Base-by-base conservation (phyloP, 176 grass and related monocot species). In the Carex pumila region DNA sequence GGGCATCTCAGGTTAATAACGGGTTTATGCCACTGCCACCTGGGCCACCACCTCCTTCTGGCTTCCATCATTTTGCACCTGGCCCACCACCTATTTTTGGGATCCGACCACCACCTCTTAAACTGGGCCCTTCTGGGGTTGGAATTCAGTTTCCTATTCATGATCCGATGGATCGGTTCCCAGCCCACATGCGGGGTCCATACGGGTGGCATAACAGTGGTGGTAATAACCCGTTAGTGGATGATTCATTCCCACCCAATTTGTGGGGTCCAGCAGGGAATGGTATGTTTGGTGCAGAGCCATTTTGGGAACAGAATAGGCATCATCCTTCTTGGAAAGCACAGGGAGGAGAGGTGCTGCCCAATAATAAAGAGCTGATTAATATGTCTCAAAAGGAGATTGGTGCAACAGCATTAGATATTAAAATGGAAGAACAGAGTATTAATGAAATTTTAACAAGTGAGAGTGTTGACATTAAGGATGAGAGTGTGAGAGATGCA, bases 101-200 rank as follows among this genome's bases (percentile, higher is more conserved):
- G 52, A 80, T 96, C 32, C 91, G 97, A 70, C 93, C 93, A 15
- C 93, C 93, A 57, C 92, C 85, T 66, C 83, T 99, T 83, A 92
- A 96, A 83, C 83, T 99, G 79, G 86, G 83, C 52, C 95, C 94
- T 72, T 68, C 83, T 18, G 73, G 73, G 25, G 73, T 78, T 74
- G 91, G 92, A 87, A 87, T 94, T 70, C 90, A 92, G 50, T 98
- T 94, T 94, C 90, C 90, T 61, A 83, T 99, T 85, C 93, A 95
- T 87, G 97, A 96, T 12, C 30, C 79, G n/a, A 85, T 94, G 55
- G 95, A 94, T 80, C 90, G 92, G 89, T 94, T 97, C 89, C 63
- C 84, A 1, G 79, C 79, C 14, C 92, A 92, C 73, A 90, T 95
- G 65, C 91, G 85, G 69, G 73, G 73, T 2, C 89, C 93, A 36